Evolutionary conservation across 768 basidiomycete genomes (phyloP).

Genomic region (Auriscalpium vulgare): DNA sequence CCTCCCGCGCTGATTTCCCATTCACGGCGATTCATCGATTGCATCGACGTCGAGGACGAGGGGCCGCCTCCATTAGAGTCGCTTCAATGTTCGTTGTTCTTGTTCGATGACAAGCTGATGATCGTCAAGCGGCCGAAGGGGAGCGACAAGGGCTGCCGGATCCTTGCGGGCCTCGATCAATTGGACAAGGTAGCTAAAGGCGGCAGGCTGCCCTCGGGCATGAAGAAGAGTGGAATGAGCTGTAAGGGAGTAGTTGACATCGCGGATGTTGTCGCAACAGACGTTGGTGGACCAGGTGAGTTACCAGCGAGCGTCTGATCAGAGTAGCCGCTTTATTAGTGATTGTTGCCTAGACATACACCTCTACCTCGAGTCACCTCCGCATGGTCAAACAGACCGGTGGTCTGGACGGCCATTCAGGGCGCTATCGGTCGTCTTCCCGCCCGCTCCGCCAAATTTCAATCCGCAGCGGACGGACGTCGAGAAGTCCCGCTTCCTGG

Average conservation of each 20-base stretch:
- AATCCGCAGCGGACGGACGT: slow-evolving; percentile 55
- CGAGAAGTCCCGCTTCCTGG: slow-evolving; percentile 78
- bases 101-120: slow-evolving; percentile 92
- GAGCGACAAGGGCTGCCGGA: slow-evolving; percentile 66
- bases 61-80: slow-evolving; percentile 43
- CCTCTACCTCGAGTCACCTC: slow-evolving; percentile 76
- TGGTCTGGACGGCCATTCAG: slow-evolving; percentile 89
- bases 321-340: not conserved
- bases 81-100: slow-evolving; percentile 81
- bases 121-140: slow-evolving; percentile 79
- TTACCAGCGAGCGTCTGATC: slow-evolving; percentile 1
- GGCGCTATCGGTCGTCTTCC: slow-evolving; percentile 67
- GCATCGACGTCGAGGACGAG: slow-evolving; percentile 87
- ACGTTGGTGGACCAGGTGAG: slow-evolving; percentile 79
- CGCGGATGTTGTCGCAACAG: slow-evolving; percentile 75
- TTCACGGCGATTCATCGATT: slow-evolving; percentile 82
- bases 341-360: slow-evolving; percentile 58
- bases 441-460: slow-evolving; percentile 56
- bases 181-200: slow-evolving; percentile 63
- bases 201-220: slow-evolving; percentile 50
- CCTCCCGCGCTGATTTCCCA: slow-evolving; percentile 87
- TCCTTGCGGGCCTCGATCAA: slow-evolving; percentile 70
- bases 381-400: slow-evolving; percentile 71
- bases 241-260: slow-evolving; percentile 84
- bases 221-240: slow-evolving; percentile 74